phyloP scores from a whole-genome alignment of 2,329 filamentous ascomycete genomes.

The Coleophoma cylindrospora region DNA sequence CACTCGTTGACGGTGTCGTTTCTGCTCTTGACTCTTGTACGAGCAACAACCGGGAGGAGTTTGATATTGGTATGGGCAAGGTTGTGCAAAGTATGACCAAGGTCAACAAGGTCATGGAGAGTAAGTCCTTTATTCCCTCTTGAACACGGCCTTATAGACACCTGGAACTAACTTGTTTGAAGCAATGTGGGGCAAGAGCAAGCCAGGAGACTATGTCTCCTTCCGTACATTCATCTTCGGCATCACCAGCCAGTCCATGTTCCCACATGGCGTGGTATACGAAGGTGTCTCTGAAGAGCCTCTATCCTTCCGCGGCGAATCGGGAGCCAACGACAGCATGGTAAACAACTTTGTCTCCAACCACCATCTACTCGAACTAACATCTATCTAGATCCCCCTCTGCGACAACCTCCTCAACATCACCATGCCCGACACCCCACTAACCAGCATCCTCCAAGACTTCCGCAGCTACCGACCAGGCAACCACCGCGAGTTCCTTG shows the following conservation, averaged over 20 bases:
- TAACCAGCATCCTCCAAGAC: conserved; percentile 82
- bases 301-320: conserved; percentile 83
- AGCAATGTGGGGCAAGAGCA: conserved; percentile 88
- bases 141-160: conserved; percentile 4
- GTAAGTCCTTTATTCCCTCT: conserved; percentile 31
- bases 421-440: conserved; percentile 80
- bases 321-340: conserved; percentile 92
- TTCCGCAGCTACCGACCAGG: conserved; percentile 86
- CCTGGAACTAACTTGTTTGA: conserved; percentile 21
- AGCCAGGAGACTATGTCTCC: conserved; percentile 76
- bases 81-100: conserved; percentile 60
- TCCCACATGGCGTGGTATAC: conserved; percentile 86
- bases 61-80: conserved; percentile 59
- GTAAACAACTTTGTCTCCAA: conserved; percentile 28
- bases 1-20: conserved; percentile 68
- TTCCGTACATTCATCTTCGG: conserved; percentile 98
- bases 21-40: conserved; percentile 57
- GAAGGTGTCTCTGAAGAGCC: conserved; percentile 75
- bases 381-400: conserved; percentile 60
- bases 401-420: conserved; percentile 85
- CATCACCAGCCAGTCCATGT: conserved; percentile 91
- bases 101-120: conserved; percentile 78
- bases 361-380: neutral
- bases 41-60: conserved; percentile 41
- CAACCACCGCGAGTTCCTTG: conserved; percentile 82